Evolutionary conservation across 441 rosid species (phyloP).

Genomic region (Bruguiera hainesii): DNA sequence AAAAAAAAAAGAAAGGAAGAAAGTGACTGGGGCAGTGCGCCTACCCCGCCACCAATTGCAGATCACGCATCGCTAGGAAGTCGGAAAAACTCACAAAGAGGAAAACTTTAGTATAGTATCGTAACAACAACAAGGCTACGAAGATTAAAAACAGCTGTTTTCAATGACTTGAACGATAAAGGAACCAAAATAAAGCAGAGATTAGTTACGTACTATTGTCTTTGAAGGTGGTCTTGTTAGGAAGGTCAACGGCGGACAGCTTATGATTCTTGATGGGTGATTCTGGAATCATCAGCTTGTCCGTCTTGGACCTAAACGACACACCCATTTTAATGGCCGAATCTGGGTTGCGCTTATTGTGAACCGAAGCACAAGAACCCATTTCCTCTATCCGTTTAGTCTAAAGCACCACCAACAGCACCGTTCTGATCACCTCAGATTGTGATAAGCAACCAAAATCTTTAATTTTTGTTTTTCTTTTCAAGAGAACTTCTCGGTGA

Average conservation of each 20-base stretch:
- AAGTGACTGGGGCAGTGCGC: no score
- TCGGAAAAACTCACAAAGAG: background rate
- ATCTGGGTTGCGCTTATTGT: conserved; percentile 35
- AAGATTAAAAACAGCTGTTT: conserved; percentile 16
- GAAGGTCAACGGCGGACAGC: conserved; percentile 26
- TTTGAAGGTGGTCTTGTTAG: conserved; percentile 32
- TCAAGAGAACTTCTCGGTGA: background rate
- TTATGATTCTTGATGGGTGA: conserved; percentile 50
- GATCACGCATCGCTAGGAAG: background rate
- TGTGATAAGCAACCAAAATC: background rate
- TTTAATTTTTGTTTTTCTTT: background rate
- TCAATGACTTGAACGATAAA: conserved; percentile 9
- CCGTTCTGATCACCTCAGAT: conserved; percentile 9
- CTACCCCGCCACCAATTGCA: background rate
- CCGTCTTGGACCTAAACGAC: conserved; percentile 39
- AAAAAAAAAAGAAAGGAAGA: no score
- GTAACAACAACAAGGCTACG: background rate
- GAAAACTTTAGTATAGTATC: background rate
- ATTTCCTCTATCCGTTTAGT: conserved; percentile 21
- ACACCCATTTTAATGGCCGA: conserved; percentile 37
- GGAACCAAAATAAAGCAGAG: background rate
- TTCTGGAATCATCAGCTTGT: conserved; percentile 46
- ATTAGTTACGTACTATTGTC: conserved; percentile 41
- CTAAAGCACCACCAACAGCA: conserved; percentile 1
- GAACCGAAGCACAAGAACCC: conserved; percentile 66